Conservation (phyloP, 345 rosid genomes). For the Theobroma cacao region DNA sequence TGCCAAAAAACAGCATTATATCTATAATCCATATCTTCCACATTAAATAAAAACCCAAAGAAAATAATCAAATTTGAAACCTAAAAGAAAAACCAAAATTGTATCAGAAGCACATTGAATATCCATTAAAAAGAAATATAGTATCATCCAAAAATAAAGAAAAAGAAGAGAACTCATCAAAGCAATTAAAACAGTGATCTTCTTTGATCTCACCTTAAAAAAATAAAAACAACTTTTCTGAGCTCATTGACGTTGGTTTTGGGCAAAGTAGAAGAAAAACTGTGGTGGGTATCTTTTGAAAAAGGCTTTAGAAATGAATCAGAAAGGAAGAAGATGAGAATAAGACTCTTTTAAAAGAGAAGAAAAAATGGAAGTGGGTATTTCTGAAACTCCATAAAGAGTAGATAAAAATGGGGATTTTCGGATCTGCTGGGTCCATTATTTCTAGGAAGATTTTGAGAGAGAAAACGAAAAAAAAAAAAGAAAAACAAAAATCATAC, state of each 20-base stretch:
- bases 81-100: neutral
- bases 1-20: neutral
- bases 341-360: constrained; percentile 14
- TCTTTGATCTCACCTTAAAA: constrained; percentile 24
- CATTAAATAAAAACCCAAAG: neutral
- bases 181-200: constrained; percentile 18
- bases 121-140: neutral
- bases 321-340: neutral
- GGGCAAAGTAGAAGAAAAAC: constrained; percentile 13
- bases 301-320: constrained; percentile 10
- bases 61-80: neutral
- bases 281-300: neutral
- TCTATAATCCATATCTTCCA: neutral
- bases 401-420: constrained; percentile 24
- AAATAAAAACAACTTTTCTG: neutral
- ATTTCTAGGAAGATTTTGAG: constrained; percentile 32
- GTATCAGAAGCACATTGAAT: neutral
- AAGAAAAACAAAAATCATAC: constrained; percentile 16
- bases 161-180: constrained; percentile 6
- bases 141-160: neutral
- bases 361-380: constrained; percentile 22
- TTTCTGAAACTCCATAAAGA: constrained; percentile 28
- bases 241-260: constrained; percentile 19
- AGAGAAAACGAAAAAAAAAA: constrained; percentile 17
- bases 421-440: constrained; percentile 50